Base-by-base conservation (phyloP, 768 basidiomycete species). In the Phaeotremella fagi region DNA sequence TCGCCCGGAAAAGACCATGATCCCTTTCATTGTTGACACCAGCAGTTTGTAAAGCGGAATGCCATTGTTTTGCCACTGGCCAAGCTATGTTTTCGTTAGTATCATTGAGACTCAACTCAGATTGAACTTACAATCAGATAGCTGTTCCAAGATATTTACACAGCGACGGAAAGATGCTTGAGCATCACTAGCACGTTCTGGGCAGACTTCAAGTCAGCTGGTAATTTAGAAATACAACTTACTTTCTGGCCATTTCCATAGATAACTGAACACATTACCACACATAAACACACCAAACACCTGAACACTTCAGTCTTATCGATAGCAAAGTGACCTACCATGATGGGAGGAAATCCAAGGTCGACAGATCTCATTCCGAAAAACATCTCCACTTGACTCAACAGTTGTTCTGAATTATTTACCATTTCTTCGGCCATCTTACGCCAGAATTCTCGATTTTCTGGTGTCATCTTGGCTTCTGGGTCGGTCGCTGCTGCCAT, bases 251-350 rank as follows among this genome's bases (percentile, higher is more conserved):
- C 55, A 56, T 33, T 48, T 49, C 6, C 55, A 50, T 5, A 56
- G 44, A 27, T 56, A 56, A 3, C 27, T 50, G 27, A 50, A 56
- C 0, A 51, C 48, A 15, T 50, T 56, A 5, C 55, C 55, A n/a
- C 55, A 50, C 49, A 56, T 56, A 27, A 50, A 56, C 1, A 56
- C 55, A 16, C 55, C 55, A 27, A 56, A 56, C 11, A 56, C 51
- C 51, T 52, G n/a, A 9, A 9, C 5, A 23, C 11, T 4, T 33
- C 29, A 24, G 44, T 37, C 27, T n/a, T 51, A 5, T 4, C 23
- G 4, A 26, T 14, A 15, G 20, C n/a, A n/a, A 3, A 5, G 16
- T 28, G 7, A 37, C 51, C 45, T 35, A 52, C 55, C 55, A 56
- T 56, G 49, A 56, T 56, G 2, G 55, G 55, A 2, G 55, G 55